A percentile compares a stretch with the other conserved stretches of the same genome.
These are phyloP conservation scores for Boletus sp. DNA, from an alignment of 1,284 basidiomycete species.

Conservation along the genomic window DNA sequence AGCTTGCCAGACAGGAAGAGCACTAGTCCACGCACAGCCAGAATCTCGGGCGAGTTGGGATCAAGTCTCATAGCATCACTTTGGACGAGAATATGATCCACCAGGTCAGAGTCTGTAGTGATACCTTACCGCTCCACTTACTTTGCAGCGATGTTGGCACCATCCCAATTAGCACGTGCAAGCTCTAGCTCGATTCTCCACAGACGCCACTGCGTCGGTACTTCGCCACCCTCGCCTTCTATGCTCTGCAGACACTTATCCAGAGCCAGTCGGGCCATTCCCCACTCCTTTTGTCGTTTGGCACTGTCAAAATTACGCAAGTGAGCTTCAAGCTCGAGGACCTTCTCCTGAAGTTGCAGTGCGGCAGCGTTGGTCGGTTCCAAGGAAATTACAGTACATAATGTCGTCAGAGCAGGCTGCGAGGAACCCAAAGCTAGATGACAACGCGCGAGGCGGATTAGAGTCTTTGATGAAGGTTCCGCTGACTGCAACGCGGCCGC, in stretches of 20 bases:
- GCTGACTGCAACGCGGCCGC: slow-evolving; percentile 63
- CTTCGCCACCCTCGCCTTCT: slow-evolving; percentile 68
- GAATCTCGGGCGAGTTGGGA: slow-evolving; percentile 72
- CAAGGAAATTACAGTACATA: slow-evolving; percentile 51
- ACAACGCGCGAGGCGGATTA: slow-evolving; percentile 75
- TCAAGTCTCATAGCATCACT: slow-evolving; percentile 75
- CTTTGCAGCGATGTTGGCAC: slow-evolving; percentile 69
- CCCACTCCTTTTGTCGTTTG: slow-evolving; percentile 61
- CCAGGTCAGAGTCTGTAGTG: slow-evolving; percentile 1
- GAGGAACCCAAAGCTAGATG: slow-evolving; percentile 73
- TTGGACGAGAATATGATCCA: slow-evolving; percentile 1
- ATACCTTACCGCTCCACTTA: slow-evolving; percentile 35
- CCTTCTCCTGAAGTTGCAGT: slow-evolving; percentile 55
- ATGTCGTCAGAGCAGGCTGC: slow-evolving; percentile 58
- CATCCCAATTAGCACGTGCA: slow-evolving; percentile 64
- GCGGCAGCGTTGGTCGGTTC: slow-evolving; percentile 58
- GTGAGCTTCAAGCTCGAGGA: slow-evolving; percentile 59
- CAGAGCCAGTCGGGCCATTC: slow-evolving; percentile 62
- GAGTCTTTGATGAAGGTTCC: slow-evolving; percentile 58
- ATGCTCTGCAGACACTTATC: slow-evolving; percentile 70
- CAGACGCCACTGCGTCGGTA: slow-evolving; percentile 73
- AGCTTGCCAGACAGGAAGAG: slow-evolving; percentile 75
- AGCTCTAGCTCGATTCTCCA: slow-evolving; percentile 78
- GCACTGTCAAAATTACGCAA: slow-evolving; percentile 60
- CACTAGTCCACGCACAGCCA: slow-evolving; percentile 77